phyloP scores from a whole-genome alignment of 495 filamentous ascomycete species.

The Tuber magnatum region DNA sequence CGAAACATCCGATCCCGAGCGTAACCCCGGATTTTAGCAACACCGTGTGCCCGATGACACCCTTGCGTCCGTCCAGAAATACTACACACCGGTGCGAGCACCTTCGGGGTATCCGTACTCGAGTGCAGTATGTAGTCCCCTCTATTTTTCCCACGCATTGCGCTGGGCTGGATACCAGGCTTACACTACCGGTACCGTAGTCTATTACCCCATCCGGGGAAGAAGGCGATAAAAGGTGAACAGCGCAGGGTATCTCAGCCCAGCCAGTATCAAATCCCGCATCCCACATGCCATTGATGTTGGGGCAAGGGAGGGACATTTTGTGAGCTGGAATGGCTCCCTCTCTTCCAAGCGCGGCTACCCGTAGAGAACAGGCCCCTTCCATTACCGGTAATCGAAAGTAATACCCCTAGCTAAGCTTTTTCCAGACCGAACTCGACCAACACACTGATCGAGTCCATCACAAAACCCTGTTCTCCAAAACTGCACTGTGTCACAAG shows the following conservation, averaged over 20 bases:
- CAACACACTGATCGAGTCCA: neutral
- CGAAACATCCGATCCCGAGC: neutral
- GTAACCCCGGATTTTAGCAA: neutral
- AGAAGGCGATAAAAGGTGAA: neutral
- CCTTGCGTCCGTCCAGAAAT: neutral
- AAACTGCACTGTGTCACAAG: neutral
- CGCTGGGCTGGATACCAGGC: neutral
- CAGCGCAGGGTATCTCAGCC: neutral
- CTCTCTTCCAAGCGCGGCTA: neutral
- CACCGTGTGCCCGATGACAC: neutral
- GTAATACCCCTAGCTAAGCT: neutral
- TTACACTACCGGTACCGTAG: neutral
- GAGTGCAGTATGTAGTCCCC: neutral
- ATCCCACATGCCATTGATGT: neutral
- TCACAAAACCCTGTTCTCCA: neutral
- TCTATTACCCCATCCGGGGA: neutral
- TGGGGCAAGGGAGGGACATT: neutral
- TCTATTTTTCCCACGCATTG: neutral
- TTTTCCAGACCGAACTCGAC: neutral
- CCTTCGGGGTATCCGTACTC: neutral
- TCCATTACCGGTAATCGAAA: neutral
- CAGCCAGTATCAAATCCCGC: conserved; percentile 3
- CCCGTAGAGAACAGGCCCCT: neutral
- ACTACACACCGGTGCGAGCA: neutral
- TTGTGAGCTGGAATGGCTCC: neutral